A percentile compares a stretch with the other conserved stretches of the same genome.
These are phyloP conservation scores for Nemania sp. DNA, from an alignment of 2,329 filamentous ascomycete genomes.

Conservation along the genomic window DNA sequence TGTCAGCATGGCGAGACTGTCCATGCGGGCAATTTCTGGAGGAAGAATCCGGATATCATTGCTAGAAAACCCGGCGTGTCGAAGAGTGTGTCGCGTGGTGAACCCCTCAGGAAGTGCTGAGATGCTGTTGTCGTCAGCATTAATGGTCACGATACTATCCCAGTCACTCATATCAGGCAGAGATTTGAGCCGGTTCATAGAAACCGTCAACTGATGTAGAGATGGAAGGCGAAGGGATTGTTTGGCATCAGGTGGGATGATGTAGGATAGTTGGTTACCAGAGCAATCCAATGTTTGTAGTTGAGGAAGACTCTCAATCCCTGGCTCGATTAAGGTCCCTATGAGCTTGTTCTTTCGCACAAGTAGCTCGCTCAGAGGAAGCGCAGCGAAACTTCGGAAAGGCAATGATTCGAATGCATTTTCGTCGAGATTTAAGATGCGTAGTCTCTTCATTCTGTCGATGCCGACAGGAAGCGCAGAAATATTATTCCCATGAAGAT, in stretches of 20 bases:
- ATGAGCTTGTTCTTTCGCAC: slow-evolving; percentile 78
- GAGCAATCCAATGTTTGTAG: slow-evolving; percentile 79
- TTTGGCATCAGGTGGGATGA: slow-evolving; percentile 46
- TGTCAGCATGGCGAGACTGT: slow-evolving; percentile 71
- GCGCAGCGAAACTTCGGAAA: slow-evolving; percentile 66
- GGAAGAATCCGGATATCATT: slow-evolving; percentile 82
- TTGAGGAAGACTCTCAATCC: slow-evolving; percentile 59
- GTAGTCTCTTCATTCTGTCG: slow-evolving; percentile 68
- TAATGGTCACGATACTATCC: slow-evolving; percentile 71
- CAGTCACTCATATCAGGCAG: slow-evolving; percentile 78
- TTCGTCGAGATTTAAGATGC: slow-evolving; percentile 76
- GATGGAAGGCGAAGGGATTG: slow-evolving; percentile 65
- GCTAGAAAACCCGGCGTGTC: slow-evolving; percentile 78
- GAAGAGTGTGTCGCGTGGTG: slow-evolving; percentile 65
- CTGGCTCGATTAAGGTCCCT: slow-evolving; percentile 69
- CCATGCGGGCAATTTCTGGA: slow-evolving; percentile 77
- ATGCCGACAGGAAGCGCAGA: slow-evolving; percentile 69
- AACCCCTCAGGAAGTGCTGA: slow-evolving; percentile 77
- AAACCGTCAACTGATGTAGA: slow-evolving; percentile 74
- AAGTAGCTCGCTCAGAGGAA: slow-evolving; percentile 74
- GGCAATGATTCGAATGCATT: slow-evolving; percentile 76
- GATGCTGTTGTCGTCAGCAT: slow-evolving; percentile 82
- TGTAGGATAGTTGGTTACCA: slow-evolving; percentile 68
- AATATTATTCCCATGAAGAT: slow-evolving; percentile 80
- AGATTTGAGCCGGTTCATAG: slow-evolving; percentile 74